Evolutionary conservation across 2,329 filamentous ascomycete species (phyloP), one percentile per base, ranked within the genome.

Genomic region (Hymenoscyphus albidus): DNA sequence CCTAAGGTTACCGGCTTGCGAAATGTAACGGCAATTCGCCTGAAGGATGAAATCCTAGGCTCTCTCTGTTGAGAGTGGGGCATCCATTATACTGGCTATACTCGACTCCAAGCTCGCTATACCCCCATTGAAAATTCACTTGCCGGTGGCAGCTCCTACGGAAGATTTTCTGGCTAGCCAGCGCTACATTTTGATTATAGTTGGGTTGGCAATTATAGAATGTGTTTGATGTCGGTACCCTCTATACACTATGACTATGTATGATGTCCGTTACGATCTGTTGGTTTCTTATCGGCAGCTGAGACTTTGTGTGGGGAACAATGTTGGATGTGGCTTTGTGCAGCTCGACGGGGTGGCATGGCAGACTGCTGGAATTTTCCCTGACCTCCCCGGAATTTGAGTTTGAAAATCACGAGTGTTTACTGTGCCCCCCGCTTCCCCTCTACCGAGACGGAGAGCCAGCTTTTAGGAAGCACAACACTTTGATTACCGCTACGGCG

Each of bases 281-380:
- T 51, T 22, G 44, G 18, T 51, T 51, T 51, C 44, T 51, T 22
- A 51, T 51, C 44, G 44, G 44, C 44, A 51, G 44, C 18, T 51
- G 44, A 9, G 6, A 51, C 10, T 51, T 51, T 18, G n/a, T 27
- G 10, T 35, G 44, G 59, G 59, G 42, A 44, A 22, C 59, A n/a
- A 35, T 32, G 44, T 38, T 32, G 59, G 39, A 27, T 32, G 40
- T n/a, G 40, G 40, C 42, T 32, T 51, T 61, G 42, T 51, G 44
- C 44, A 51, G 44, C 40, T 51, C 16, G 31, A 42, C 27, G 59
- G 42, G 42, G 59, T 61, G 59, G 59, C 59, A 61, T 61, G 16
- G 59, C 42, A 61, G 6, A 16, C 18, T 31, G 31, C 56, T 58
- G 18, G 6, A 31, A 38, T 39, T 22, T 38, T 14, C 32, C 16